These are phyloP conservation scores for Porphyra umbilicalis DNA, from an alignment of 31 red algal species.

Conservation along the genomic window DNA sequence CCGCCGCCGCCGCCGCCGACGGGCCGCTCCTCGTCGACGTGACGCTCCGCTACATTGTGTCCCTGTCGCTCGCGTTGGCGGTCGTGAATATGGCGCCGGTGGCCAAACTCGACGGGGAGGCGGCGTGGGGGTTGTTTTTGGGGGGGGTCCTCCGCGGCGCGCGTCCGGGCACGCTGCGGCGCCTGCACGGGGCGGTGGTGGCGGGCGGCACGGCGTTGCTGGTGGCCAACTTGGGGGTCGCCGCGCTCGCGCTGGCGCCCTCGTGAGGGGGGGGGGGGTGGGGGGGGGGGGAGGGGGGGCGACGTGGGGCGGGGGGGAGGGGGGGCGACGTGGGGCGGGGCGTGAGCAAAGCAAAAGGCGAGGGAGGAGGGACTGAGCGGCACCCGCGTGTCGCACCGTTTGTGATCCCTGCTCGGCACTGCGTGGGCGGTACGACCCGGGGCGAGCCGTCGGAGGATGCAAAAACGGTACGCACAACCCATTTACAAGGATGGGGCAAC, in stretches of 20 bases:
- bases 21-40: conserved; percentile 23
- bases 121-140: conserved; percentile 21
- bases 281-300: background rate
- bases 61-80: conserved; percentile 46
- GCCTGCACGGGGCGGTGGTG: conserved; percentile 16
- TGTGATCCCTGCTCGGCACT: too few species aligned
- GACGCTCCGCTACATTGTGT: conserved; percentile 39
- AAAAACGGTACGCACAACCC: too few species aligned
- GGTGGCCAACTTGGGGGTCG: conserved; percentile 25
- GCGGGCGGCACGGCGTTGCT: conserved; percentile 17
- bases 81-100: conserved; percentile 73
- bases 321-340: too few species aligned
- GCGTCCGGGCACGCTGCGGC: background rate
- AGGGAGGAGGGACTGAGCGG: too few species aligned
- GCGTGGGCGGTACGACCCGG: too few species aligned
- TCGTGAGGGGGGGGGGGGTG: background rate
- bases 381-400: too few species aligned
- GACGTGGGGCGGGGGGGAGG: too few species aligned
- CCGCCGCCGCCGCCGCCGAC: conserved; percentile 3
- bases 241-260: conserved; percentile 13
- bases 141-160: background rate
- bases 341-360: too few species aligned
- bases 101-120: conserved; percentile 57
- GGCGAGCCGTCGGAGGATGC: too few species aligned
- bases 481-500: too few species aligned